Percentiles rank a stretch among this genome's conserved stretches.
Conservation (phyloP, 2,329 filamentous ascomycete genomes). For the Fusarium proliferatum region DNA sequence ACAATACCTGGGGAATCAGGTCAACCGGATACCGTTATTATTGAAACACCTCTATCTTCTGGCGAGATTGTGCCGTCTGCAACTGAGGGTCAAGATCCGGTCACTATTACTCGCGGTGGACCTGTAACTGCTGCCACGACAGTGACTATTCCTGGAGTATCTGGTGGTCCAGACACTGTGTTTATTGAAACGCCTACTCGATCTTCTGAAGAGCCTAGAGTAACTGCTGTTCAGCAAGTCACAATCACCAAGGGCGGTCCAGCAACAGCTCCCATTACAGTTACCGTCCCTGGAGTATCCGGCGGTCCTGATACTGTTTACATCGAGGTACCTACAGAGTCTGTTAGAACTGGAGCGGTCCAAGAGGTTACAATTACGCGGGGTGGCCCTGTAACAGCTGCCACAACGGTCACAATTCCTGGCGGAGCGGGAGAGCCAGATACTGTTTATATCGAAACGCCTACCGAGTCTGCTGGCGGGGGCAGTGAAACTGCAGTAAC, state of each 20-base stretch:
- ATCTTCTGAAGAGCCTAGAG: background rate
- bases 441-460: conserved; percentile 7
- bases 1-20: background rate
- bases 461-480: background rate
- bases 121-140: background rate
- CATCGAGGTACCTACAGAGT: background rate
- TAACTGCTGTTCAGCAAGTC: background rate
- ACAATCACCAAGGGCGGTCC: background rate
- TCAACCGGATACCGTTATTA: background rate
- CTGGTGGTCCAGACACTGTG: background rate
- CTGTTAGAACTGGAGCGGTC: background rate
- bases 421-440: background rate
- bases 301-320: conserved; percentile 2
- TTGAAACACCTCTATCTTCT: background rate
- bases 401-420: background rate
- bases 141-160: background rate
- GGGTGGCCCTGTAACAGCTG: background rate
- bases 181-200: background rate
- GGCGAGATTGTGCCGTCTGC: background rate
- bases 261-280: background rate
- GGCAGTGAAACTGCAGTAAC: fast-evolving
- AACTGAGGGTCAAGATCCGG: background rate
- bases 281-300: background rate
- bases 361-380: background rate
- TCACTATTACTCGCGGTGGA: background rate